phyloP scores from a whole-genome alignment of 2,329 filamentous ascomycete genomes.

The Amauroascus verrucosus region DNA sequence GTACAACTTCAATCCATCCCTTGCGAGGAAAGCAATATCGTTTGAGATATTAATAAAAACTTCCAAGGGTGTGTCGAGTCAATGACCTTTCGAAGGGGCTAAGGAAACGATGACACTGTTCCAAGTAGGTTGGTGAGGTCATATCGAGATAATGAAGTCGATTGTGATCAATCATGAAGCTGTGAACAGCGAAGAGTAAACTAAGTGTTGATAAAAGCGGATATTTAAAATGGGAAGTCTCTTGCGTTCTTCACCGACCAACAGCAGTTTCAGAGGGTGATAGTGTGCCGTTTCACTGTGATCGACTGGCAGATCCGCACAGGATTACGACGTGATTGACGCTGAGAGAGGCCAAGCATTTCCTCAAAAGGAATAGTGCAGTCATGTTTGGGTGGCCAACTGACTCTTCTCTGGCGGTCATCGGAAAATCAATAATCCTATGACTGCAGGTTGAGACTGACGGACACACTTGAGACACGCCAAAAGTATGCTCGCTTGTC shows the following conservation, averaged over 20 bases:
- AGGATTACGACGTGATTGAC: neutral
- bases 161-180: neutral
- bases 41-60: too few species aligned
- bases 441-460: neutral
- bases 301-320: neutral
- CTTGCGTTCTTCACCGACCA: neutral
- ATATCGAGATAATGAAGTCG: too few species aligned
- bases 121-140: too few species aligned
- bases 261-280: neutral
- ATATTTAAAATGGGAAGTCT: neutral
- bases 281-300: neutral
- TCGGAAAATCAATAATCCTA: slow-evolving; percentile 5
- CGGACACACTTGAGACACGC: slow-evolving; percentile 7
- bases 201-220: too few species aligned
- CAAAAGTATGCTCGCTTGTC: slow-evolving; percentile 7
- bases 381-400: too few species aligned
- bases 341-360: neutral
- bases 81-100: too few species aligned
- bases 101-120: too few species aligned
- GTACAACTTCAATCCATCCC: neutral
- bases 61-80: too few species aligned
- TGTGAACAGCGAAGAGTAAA: too few species aligned
- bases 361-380: neutral
- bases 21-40: too few species aligned
- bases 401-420: too few species aligned